These are phyloP conservation scores for Podila epicladia DNA, from an alignment of 192 early-diverging fungal species.

Conservation along the genomic window DNA sequence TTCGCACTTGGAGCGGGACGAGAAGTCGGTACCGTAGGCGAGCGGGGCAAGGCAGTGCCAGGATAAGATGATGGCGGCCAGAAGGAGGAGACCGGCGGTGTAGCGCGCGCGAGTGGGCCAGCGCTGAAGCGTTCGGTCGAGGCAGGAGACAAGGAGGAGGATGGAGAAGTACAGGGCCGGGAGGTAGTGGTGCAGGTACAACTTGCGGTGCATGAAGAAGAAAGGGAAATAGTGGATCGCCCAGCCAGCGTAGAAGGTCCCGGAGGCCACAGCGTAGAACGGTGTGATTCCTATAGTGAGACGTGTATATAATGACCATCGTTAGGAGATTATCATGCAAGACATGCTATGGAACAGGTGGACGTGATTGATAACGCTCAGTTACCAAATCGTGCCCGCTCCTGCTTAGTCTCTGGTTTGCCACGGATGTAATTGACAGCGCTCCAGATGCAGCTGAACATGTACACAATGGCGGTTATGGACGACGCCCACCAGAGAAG, in stretches of 20 bases:
- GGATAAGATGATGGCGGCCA: not conserved
- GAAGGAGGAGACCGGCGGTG: constrained; percentile 6
- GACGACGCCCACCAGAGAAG: constrained; percentile 82
- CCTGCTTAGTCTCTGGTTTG: not conserved
- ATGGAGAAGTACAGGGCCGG: constrained; percentile 93
- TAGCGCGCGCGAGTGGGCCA: constrained; percentile 53
- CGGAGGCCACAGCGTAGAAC: constrained; percentile 61
- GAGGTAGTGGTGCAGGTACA: constrained; percentile 94
- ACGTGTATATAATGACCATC: not conserved
- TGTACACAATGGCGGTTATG: constrained; percentile 65
- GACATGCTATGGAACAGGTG: not conserved
- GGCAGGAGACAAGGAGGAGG: constrained; percentile 68
- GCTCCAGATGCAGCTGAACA: constrained; percentile 18
- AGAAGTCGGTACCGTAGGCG: constrained; percentile 26
- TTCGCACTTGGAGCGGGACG: constrained; percentile 8
- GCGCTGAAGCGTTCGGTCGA: constrained; percentile 58
- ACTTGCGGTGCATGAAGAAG: constrained; percentile 85
- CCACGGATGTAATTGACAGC: not conserved
- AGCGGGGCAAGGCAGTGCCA: constrained; percentile 15
- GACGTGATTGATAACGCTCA: not conserved
- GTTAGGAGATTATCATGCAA: not conserved
- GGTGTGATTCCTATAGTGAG: constrained; percentile 35
- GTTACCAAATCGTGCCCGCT: not conserved
- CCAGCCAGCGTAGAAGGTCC: constrained; percentile 79
- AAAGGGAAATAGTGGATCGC: constrained; percentile 88